Evolutionary conservation across 2,329 filamentous ascomycete genomes (phyloP), one percentile per base, ranked within the genome.

Genomic region (Xylaria sp.): DNA sequence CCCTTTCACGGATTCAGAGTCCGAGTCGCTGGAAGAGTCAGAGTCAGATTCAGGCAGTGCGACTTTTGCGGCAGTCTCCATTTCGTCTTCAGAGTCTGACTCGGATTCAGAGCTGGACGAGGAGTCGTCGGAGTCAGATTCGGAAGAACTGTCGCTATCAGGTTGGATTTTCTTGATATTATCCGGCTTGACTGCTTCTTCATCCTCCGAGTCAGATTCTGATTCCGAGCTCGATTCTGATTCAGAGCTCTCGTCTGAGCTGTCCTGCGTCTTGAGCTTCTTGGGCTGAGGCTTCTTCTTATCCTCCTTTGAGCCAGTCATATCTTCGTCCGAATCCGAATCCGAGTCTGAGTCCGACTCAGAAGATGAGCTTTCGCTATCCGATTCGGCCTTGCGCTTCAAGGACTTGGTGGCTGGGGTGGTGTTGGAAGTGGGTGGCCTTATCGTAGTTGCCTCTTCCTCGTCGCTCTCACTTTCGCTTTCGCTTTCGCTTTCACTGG

Each of bases 301-400:
- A 33, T 78, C 76, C 36, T 79, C 76, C 39, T 81, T 79, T 9
- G 80, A 80, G 49, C 79, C 76, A 17, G 69, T 65, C 69, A 66
- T 72, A 13, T 80, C 81, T 36, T 73, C 72, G 63, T 79, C 78
- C 11, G 80, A 81, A 61, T 78, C 77, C 3, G 78, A 79, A 54
- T 68, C 76, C 74, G 62, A 50, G 15, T 79, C 78, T 10, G 80
- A 81, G 61, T 77, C 77, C 3, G 78, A 79, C 54, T 68, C 76
- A 74, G 62, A 65, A 49, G 71, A 75, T 38, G 80, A 81, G 65
- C 79, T 82, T 69, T 78, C 77, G 73, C 76, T 79, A 49, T 77
- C 75, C 5, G 79, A 77, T 27, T 74, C 69, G 7, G 86, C 86
- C 80, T 88, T 86, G 42, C 87, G 83, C 74, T 90, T 90, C 65